phyloP scores from a whole-genome alignment of 2,329 filamentous ascomycete genomes.

The Sarocladium strictum region DNA sequence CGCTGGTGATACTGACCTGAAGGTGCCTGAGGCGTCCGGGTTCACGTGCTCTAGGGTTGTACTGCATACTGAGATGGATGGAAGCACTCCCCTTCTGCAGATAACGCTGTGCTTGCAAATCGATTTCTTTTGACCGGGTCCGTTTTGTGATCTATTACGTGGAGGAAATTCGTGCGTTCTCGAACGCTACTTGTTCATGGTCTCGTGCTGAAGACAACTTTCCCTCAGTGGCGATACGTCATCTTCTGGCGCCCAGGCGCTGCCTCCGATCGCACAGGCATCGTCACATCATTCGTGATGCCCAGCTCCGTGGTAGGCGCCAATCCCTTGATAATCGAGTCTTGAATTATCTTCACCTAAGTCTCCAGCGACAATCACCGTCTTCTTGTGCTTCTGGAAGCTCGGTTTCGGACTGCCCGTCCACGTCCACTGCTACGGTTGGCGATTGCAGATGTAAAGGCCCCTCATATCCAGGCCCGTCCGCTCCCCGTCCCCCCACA shows the following conservation, averaged over 20 bases:
- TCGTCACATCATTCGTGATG: constrained; percentile 11
- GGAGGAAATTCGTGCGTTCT: too few species aligned
- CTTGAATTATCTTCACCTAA: background rate
- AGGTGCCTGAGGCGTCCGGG: background rate
- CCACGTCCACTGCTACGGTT: background rate
- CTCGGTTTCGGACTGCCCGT: background rate
- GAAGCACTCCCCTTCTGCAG: too few species aligned
- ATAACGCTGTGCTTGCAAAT: too few species aligned
- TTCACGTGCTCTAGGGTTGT: background rate
- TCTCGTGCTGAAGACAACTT: too few species aligned
- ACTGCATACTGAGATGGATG: too few species aligned
- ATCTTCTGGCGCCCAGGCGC: background rate
- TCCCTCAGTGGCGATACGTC: background rate
- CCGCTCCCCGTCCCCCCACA: too few species aligned
- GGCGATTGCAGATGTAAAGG: background rate
- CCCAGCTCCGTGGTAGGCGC: background rate
- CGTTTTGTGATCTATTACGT: too few species aligned
- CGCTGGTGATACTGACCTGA: background rate
- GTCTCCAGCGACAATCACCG: background rate
- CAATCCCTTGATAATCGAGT: background rate
- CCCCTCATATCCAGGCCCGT: too few species aligned
- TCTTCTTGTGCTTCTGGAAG: background rate
- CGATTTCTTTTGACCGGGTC: too few species aligned
- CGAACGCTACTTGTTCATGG: too few species aligned
- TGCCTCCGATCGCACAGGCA: background rate